Evolutionary conservation across 78 protist species (phyloP).

Genomic region (Dictyostelium capitatum): DNA sequence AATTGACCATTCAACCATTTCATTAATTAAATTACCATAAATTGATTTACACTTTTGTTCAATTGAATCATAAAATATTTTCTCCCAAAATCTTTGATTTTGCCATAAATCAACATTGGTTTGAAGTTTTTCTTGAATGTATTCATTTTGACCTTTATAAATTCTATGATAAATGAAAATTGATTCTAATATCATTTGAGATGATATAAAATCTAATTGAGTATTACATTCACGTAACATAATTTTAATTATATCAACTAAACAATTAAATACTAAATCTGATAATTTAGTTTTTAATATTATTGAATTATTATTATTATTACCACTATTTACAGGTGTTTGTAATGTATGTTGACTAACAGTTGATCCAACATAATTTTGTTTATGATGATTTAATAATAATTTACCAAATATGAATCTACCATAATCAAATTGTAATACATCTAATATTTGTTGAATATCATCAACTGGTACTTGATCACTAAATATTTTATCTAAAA

Average conservation of each 20-base stretch:
- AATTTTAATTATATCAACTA: conserved; percentile 30
- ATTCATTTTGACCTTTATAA: conserved; percentile 43
- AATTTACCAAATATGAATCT: conserved; percentile 55
- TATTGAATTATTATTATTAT: neutral
- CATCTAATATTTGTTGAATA: conserved; percentile 48
- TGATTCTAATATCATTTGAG: conserved; percentile 57
- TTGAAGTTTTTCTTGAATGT: conserved; percentile 29
- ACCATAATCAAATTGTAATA: conserved; percentile 63
- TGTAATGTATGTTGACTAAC: neutral
- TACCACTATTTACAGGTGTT: neutral
- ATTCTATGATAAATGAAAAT: conserved; percentile 53
- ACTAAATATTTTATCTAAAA: conserved; percentile 23
- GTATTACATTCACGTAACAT: conserved; percentile 45
- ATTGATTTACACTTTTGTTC: conserved; percentile 15
- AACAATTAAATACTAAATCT: conserved; percentile 42
- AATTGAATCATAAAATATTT: conserved; percentile 45
- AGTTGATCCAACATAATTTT: conserved; percentile 17
- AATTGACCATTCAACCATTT: conserved; percentile 58
- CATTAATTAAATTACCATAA: conserved; percentile 39
- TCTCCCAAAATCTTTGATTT: conserved; percentile 84
- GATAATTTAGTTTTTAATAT: conserved; percentile 1
- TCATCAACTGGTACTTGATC: conserved; percentile 49
- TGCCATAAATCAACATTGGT: conserved; percentile 69
- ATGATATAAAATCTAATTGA: conserved; percentile 46
- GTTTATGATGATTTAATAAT: conserved; percentile 22